Base-by-base conservation (phyloP, 2,329 filamentous ascomycete species). In the Ceratocystis lukuohia region DNA sequence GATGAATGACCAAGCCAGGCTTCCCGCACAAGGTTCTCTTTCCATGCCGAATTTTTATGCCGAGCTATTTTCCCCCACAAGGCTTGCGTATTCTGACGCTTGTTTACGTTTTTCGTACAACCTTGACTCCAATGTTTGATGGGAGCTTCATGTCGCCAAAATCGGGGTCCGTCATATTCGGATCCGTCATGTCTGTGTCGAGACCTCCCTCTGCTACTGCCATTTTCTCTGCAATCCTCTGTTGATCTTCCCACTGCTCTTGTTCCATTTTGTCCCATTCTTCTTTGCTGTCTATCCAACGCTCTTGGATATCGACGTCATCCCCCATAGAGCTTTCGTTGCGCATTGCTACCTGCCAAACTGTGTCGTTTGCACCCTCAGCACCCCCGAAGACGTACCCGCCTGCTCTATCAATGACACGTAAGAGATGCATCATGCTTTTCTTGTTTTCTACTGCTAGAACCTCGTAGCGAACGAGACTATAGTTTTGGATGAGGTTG, bases 261-360 rank as follows among this genome's bases (percentile, higher is more conserved):
- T 81, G 79, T 79, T 97, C 94, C 68, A 85, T 77, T 71, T 87
- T 86, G 75, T 99, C 94, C 72, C 90, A 91, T 70, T 88, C 90
- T 17, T 92, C 92, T 74, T 92, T 94, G 50, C 87, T 82, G 76
- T 97, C 93, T 41, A 99, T 78, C 94, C 94, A 99, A 69, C 94
- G 82, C 77, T 99, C 94, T 76, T 99, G 94, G 69, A 97, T 87
- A 75, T 99, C 93, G 68, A 87, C 80, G 8, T 91, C 85, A 71
- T 95, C 91, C 80, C 96, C 85, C 76, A 86, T 78, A 41, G 84
- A 84, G 45, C 85, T 84, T 67, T 87, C 85, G 67, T 86, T 85
- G 66, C 91, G 85, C 85, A 97, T 96, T 2, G 94, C 91, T 57
- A 97, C 86, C 72, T 95, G 90, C 94, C 94, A 99, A n/a, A 99